Base-by-base conservation (phyloP, 2,329 filamentous ascomycete genomes). In the Trichoderma guizhouense region DNA sequence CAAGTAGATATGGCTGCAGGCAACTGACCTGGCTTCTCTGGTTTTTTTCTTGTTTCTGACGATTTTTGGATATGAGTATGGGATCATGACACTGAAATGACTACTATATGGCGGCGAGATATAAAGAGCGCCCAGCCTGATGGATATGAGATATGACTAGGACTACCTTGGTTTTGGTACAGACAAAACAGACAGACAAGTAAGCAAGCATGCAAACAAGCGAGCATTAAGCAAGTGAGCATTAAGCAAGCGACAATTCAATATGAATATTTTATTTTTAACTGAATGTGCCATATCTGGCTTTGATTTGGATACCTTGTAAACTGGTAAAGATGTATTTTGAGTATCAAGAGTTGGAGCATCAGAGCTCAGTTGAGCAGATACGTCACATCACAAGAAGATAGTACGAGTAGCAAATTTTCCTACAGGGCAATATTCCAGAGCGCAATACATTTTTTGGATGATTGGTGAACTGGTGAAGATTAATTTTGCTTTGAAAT, bases 11-110 rank as follows among this genome's bases (percentile, higher is more conserved):
- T 62, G 62, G 36, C 55, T 21, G 55, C 71, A 61, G 71, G 71
- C 71, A 71, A 71, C 71, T 72, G 68, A 72, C 55, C 61, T 70
- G 66, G 71, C 66, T 30, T 30, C 28, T 55, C 57, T 71, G 57
- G n/a, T n/a, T n/a, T 58, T 32, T 62, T 26, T 34, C 34, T 28
- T 63, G 39, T 39, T 39, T 24, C 12, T 61, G 53, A 62, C 53
- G 70, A 71, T 32, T 72, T 72, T 63, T 72, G 36, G 62, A 55
- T 57, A 65, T 47, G 34, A 58, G 11, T 69, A 60, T 34, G 43
- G 24, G 32, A 62, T 57, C 30, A 63, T 36, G 60, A 55, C 21
- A 43, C 26, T 70, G 57, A 47, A 28, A 69, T 43, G 57, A 36
- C 66, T n/a, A 43, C 3, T 43, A 43, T 21, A n/a, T 24, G 64